Evolutionary conservation across 257 asterid species (phyloP), one percentile per base, ranked within the genome.

Genomic region (Solanum arcanum): DNA sequence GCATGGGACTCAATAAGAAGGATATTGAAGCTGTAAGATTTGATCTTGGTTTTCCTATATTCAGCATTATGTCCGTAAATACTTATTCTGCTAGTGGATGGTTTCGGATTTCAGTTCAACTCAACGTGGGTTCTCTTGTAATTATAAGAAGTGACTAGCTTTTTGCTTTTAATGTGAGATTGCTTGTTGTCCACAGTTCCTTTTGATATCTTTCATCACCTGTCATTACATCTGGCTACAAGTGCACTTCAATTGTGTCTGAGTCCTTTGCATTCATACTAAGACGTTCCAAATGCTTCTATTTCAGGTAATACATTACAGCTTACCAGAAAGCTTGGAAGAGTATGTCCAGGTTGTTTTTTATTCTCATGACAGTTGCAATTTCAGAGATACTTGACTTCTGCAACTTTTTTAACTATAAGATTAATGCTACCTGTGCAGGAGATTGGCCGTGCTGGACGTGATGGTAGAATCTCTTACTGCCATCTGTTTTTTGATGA

Each of bases 361-460:
- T 81, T 87, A 16, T 82, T 75, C 86, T 87, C 89, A 85, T 81
- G 44, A 49, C 1, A 12, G 85, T 49, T 81, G 20, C 16, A 29
- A 81, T 47, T 80, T 81, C 46, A 4, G 29, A 49, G 20, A 81
- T 49, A 31, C 69, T 81, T 81, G 46, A 81, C 85, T 81, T 80
- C 62, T 81, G 69, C 85, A 70, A 88, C 74, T 66, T 85, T 81
- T 88, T 90, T 60, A 89, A 88, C 82, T 6, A 86, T 62, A 89
- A 49, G 44, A 27, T 82, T 87, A 20, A 23, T 69, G 74, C 88
- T 66, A 89, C 77, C 23, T 23, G 59, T 90, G 91, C 87, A 97
- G 99, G 99, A 95, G 93, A 95, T 95, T 86, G 99, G 99, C n/a
- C 99, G 99, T 90, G 98, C 99, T 86, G 99, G 99, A 72, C 99